Percentiles rank a stretch among this genome's conserved stretches.
Conservation (phyloP, 306 rosid genomes). For the Herpetospermum pedunculosum region DNA sequence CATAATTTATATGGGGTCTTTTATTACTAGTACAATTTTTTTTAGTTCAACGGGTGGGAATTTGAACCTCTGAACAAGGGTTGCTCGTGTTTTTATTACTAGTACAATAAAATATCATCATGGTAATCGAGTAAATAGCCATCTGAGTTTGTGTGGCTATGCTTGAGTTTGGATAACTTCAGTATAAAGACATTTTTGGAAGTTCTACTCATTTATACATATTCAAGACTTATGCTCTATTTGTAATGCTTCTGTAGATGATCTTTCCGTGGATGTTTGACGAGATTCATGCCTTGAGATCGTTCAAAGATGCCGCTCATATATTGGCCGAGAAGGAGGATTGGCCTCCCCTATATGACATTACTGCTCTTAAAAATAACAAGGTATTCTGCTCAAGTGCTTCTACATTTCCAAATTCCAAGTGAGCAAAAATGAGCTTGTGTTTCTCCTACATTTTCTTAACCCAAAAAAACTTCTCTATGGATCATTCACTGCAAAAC, state of each 20-base stretch:
- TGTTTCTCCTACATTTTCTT: not conserved
- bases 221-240: not conserved
- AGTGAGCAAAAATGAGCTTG: not conserved
- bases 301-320: constrained; percentile 65
- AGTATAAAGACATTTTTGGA: not conserved
- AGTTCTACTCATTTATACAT: not conserved
- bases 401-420: not conserved
- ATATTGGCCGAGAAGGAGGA: constrained; percentile 68
- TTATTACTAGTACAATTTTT: not conserved
- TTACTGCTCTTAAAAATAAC: constrained; percentile 51
- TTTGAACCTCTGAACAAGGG: too few relatives aligned
- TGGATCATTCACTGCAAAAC: not conserved
- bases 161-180: not conserved
- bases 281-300: constrained; percentile 71
- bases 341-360: constrained; percentile 67
- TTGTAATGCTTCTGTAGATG: constrained; percentile 40
- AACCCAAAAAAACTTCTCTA: not conserved
- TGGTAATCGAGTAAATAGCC: not conserved
- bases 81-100: too few relatives aligned
- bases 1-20: not conserved
- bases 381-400: constrained; percentile 34
- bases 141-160: not conserved
- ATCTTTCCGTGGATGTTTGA: constrained; percentile 97
- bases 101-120: not conserved
- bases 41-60: not conserved